Conservation (phyloP, 345 rosid species). For the Eucalyptus polybractea region DNA sequence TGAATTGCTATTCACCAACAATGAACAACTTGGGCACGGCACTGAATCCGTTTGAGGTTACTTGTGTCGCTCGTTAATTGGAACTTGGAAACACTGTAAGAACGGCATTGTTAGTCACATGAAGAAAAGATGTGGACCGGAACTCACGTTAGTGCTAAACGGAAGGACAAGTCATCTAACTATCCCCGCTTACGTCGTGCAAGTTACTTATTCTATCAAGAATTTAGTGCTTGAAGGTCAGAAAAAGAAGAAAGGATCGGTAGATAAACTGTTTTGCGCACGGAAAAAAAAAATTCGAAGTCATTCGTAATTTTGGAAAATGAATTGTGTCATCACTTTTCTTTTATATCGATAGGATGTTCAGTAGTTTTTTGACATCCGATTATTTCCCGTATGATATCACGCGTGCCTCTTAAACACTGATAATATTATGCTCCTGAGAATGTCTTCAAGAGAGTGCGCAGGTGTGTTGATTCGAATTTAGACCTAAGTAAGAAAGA, state of each 20-base stretch:
- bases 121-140: neutral
- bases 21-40: neutral
- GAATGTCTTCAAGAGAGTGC: neutral
- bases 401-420: too few species aligned
- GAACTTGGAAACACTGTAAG: neutral
- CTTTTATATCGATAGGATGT: neutral
- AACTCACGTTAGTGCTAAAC: neutral
- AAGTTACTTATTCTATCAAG: neutral
- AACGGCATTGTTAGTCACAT: neutral
- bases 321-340: neutral
- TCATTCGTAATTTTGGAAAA: neutral
- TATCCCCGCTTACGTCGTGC: neutral
- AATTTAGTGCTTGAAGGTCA: neutral
- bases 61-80: neutral
- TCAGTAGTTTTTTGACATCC: neutral
- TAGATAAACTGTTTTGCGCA: neutral
- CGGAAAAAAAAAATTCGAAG: neutral
- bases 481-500: neutral
- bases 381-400: too few species aligned
- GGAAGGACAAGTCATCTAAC: neutral
- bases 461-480: neutral
- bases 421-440: too few species aligned
- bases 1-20: neutral
- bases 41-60: neutral
- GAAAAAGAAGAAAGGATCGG: neutral